Conservation (phyloP, 495 filamentous ascomycete genomes). For the Ramalina peruviana region DNA sequence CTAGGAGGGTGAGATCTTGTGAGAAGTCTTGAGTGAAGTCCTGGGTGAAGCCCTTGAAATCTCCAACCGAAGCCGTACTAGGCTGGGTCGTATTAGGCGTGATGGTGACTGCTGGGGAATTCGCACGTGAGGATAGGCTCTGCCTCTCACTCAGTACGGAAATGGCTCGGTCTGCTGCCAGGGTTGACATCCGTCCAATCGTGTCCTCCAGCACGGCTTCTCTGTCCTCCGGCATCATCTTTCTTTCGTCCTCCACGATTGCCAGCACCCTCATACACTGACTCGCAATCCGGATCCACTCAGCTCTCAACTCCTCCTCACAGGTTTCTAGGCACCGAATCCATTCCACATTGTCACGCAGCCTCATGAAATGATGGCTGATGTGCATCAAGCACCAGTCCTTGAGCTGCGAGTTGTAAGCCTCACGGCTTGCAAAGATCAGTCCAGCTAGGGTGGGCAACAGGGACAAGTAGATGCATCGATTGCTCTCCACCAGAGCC, state of each 20-base stretch:
- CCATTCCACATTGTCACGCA: slow-evolving; percentile 9
- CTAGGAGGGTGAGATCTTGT: background rate
- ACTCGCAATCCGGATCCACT: slow-evolving; percentile 6
- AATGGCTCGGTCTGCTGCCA: background rate
- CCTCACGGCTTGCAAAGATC: slow-evolving; percentile 4
- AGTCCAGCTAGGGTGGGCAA: slow-evolving; percentile 7
- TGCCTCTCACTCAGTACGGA: slow-evolving; percentile 1
- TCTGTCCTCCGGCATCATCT: background rate
- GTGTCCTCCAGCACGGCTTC: background rate
- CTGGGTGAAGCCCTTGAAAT: no score
- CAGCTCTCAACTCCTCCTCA: background rate
- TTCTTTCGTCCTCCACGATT: background rate
- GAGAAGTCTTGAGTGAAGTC: no score
- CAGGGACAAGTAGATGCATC: background rate
- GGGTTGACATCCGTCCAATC: background rate
- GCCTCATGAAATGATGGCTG: slow-evolving; percentile 1
- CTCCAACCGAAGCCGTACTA: background rate
- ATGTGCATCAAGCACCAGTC: slow-evolving; percentile 11
- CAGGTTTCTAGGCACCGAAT: background rate
- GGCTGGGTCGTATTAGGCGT: background rate
- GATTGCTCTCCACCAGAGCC: slow-evolving; percentile 4
- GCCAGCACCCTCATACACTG: background rate
- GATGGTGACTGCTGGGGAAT: background rate
- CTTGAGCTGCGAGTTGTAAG: slow-evolving; percentile 4
- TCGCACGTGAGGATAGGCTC: background rate